These are phyloP conservation scores for Penicillium soppii DNA, from an alignment of 495 filamentous ascomycete species.

Conservation along the genomic window DNA sequence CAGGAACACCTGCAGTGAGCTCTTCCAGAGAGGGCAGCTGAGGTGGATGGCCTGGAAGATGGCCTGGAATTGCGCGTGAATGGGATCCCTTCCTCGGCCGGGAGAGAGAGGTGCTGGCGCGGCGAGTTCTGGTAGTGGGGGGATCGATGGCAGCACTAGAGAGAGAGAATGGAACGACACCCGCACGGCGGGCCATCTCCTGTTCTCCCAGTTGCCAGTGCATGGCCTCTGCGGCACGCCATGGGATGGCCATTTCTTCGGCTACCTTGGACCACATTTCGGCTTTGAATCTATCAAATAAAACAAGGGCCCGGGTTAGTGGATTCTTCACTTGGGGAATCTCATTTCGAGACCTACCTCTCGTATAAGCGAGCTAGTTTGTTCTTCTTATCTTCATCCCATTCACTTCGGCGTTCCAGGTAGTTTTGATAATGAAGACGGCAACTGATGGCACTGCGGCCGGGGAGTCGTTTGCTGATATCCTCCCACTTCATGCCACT, in stretches of 20 bases:
- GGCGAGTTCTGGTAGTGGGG: constrained; percentile 42
- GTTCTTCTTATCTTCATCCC: constrained; percentile 97
- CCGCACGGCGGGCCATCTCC: constrained; percentile 90
- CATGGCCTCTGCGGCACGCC: constrained; percentile 95
- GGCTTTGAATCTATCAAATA: constrained; percentile 73
- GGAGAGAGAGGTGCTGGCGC: constrained; percentile 45
- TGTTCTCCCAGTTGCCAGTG: constrained; percentile 94
- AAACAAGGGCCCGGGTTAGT: not conserved
- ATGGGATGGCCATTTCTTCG: constrained; percentile 93
- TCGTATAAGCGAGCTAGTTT: constrained; percentile 93
- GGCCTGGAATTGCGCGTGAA: constrained; percentile 36
- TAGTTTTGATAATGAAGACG: constrained; percentile 98
- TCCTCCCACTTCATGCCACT: constrained; percentile 98
- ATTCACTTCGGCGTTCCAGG: constrained; percentile 82
- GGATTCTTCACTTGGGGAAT: not conserved
- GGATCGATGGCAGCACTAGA: constrained; percentile 61
- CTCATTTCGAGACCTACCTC: constrained; percentile 60
- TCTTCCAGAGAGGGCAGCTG: constrained; percentile 47
- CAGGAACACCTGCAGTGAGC: constrained; percentile 47
- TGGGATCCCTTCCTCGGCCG: constrained; percentile 43
- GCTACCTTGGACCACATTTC: constrained; percentile 97
- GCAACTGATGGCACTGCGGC: constrained; percentile 89
- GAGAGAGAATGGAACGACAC: constrained; percentile 74
- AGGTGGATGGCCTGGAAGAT: constrained; percentile 30
- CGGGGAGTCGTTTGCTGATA: constrained; percentile 85